phyloP scores from a whole-genome alignment of 2,329 filamentous ascomycete species.

The Purpureocillium lavendulum region DNA sequence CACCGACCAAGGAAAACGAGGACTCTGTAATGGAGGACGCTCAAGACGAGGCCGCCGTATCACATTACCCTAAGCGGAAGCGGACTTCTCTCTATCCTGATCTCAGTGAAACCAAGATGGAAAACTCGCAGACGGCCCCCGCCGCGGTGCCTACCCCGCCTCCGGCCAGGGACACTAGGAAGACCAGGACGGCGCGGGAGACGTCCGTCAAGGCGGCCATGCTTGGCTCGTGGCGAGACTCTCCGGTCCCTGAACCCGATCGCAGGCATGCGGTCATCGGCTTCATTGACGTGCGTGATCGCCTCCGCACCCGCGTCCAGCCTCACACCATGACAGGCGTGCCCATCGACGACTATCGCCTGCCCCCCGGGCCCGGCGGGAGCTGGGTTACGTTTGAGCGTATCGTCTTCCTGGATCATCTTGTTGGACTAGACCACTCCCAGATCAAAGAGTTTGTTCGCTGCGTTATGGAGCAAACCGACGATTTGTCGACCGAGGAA shows the following conservation, averaged over 20 bases:
- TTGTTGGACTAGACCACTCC: constrained; percentile 45
- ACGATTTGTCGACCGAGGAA: constrained; percentile 26
- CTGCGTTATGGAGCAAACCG: constrained; percentile 34
- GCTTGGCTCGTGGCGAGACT: constrained; percentile 55
- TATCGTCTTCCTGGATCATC: constrained; percentile 49
- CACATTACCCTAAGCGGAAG: constrained; percentile 48
- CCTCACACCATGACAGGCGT: constrained; percentile 38
- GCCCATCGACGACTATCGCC: constrained; percentile 34
- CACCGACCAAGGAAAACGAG: constrained; percentile 24
- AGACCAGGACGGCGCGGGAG: constrained; percentile 17
- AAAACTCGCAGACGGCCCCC: constrained; percentile 19
- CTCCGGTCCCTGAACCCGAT: constrained; percentile 35
- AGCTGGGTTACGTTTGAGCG: constrained; percentile 58
- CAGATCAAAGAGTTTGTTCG: constrained; percentile 57
- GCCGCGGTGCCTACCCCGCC: constrained; percentile 21
- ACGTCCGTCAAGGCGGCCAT: constrained; percentile 35
- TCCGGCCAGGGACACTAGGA: constrained; percentile 14
- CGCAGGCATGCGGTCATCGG: constrained; percentile 52
- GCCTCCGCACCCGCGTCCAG: constrained; percentile 51
- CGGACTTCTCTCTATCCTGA: constrained; percentile 41
- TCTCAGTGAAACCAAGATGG: constrained; percentile 38
- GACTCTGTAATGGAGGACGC: constrained; percentile 36
- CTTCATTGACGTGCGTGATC: constrained; percentile 53
- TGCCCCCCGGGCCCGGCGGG: constrained; percentile 50
- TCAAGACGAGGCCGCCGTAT: constrained; percentile 26